A percentile compares a stretch with the other conserved stretches of the same genome.
These are phyloP conservation scores for Parastagonospora avenae DNA, from an alignment of 2,329 filamentous ascomycete species.

Conservation along the genomic window DNA sequence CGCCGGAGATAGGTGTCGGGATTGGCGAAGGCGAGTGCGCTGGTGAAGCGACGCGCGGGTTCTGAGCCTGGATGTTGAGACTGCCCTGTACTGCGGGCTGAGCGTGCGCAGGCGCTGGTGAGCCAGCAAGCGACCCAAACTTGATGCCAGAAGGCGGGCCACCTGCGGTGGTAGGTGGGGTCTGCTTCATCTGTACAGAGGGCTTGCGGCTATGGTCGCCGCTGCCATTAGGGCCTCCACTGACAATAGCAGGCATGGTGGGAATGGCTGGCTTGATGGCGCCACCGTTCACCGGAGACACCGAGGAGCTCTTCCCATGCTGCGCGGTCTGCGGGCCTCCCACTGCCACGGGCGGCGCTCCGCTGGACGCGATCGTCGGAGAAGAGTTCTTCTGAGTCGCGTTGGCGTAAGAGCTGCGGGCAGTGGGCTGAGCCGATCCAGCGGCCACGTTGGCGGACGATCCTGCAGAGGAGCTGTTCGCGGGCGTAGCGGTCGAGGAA, in stretches of 20 bases:
- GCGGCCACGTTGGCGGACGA: conserved; percentile 56
- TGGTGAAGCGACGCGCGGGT: conserved; percentile 80
- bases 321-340: conserved; percentile 60
- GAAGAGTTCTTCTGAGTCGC: conserved; percentile 62
- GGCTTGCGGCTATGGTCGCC: conserved; percentile 82
- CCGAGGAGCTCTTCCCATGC: conserved; percentile 50
- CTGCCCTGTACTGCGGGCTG: conserved; percentile 68
- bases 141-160: conserved; percentile 66
- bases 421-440: conserved; percentile 61
- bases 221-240: conserved; percentile 71
- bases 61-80: conserved; percentile 59
- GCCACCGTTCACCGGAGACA: conserved; percentile 86
- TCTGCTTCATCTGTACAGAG: conserved; percentile 89
- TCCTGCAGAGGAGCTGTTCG: conserved; percentile 55
- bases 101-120: conserved; percentile 68
- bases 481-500: conserved; percentile 53
- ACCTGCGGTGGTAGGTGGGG: conserved; percentile 60
- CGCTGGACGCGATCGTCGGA: conserved; percentile 56
- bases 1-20: conserved; percentile 85
- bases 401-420: conserved; percentile 64
- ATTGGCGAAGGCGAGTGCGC: conserved; percentile 91
- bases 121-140: conserved; percentile 75
- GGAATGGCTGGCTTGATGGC: conserved; percentile 73
- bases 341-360: conserved; percentile 58
- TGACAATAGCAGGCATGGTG: conserved; percentile 64